A percentile compares a stretch with the other conserved stretches of the same genome.
Conservation (phyloP, 345 rosid genomes). For the Reutealis trisperma region DNA sequence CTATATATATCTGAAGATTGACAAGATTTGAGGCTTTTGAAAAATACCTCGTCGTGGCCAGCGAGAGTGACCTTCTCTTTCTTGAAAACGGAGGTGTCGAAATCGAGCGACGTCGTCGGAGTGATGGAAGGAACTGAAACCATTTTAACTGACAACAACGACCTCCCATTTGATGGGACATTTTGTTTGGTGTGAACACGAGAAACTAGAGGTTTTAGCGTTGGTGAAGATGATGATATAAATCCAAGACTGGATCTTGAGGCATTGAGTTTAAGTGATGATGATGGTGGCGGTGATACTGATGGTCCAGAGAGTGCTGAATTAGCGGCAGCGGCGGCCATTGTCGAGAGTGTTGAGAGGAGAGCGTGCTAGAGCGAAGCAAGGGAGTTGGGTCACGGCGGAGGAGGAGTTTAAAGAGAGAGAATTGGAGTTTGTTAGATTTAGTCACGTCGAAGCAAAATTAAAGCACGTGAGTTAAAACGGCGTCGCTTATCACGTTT, state of each 20-base stretch:
- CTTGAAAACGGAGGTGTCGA: conserved; percentile 74
- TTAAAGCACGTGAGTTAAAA: not conserved
- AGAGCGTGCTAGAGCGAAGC: not conserved
- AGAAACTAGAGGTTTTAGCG: conserved; percentile 5
- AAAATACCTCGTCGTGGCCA: conserved; percentile 69
- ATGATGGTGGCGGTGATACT: not conserved
- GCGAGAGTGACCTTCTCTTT: conserved; percentile 81
- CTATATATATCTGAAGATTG: not conserved
- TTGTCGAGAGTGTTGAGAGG: not conserved
- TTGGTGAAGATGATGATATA: not conserved
- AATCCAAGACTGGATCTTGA: conserved; percentile 4
- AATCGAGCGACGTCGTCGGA: conserved; percentile 39
- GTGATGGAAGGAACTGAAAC: conserved; percentile 8
- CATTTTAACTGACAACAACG: conserved; percentile 3
- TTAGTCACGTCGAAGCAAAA: conserved; percentile 6
- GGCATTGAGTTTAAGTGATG: not conserved
- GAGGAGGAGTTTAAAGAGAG: not conserved
- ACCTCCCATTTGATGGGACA: not conserved
- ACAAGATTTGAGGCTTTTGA: not conserved
- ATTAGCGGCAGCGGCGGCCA: conserved; percentile 14
- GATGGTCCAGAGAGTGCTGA: not conserved
- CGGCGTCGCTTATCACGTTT: not conserved
- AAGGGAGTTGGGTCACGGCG: not conserved
- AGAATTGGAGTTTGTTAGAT: not conserved
- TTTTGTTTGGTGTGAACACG: not conserved